Evolutionary conservation across 2,329 filamentous ascomycete species (phyloP), one percentile per base, ranked within the genome.

Genomic region (Penicillium sclerotigenum): DNA sequence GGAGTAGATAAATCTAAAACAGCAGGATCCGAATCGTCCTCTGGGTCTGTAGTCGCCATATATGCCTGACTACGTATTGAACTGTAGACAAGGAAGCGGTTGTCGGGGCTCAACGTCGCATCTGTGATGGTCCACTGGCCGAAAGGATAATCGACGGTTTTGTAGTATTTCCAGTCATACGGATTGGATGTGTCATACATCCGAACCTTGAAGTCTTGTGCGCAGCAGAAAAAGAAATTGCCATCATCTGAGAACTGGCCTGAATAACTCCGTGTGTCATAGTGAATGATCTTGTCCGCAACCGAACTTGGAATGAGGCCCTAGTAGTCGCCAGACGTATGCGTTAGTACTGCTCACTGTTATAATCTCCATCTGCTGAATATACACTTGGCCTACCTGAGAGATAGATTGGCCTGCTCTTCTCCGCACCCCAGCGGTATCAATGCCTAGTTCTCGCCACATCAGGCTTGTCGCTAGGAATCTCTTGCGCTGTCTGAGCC

Each of bases 171-270:
- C 94, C 94, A 99, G 62, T 91, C 84, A 73, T 94, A 96, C 0
- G 93, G 91, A 65, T 97, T 96, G 1, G 90, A 92, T 0, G 94
- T 97, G 72, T 97, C 93, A 74, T 97, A 99, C 90, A 99, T 92
- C 51, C 92, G 88, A 10, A 99, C 91, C 64, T 86, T 88, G 77
- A 96, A 96, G 73, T 97, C 92, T 73, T 97, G 91, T 10, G 88
- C 89, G 68, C 89, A 94, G 6, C 88, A 87, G 71, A 93, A 97
- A 78, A 97, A 97, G 78, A 97, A 97, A 73, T 96, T 96, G 26
- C 94, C 94, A 66, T 99, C 94, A 62, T 95, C 90, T 0, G 91
- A 96, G 71, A 97, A 99, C 70, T 97, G 93, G 1, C 94, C 94
- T 3, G 91, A 96, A 69, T 97, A 97, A 51, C 94, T 92, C 38